Evolutionary conservation across 345 rosid genomes (phyloP), one percentile per base, ranked within the genome.

Genomic region (Streptanthus diversifolius): DNA sequence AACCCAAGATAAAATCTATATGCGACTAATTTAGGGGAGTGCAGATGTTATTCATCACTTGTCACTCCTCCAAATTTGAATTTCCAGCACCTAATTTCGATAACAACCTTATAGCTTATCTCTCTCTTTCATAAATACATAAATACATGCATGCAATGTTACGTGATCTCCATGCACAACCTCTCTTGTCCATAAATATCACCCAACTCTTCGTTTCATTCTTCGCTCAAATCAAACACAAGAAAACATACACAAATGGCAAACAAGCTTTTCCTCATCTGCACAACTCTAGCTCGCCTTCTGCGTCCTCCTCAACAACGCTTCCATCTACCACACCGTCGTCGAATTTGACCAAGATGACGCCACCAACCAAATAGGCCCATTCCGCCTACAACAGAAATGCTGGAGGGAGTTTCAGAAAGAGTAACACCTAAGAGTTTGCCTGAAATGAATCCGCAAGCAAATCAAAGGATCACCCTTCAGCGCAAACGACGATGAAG

Each of bases 311-410:
- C 45, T 40, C 45, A 40, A 7, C 18, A 40, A 14, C 17, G 19
- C 48, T 3, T 43, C 48, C 48, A 43, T 43, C 19, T 43, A n/a
- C 19, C 48, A 19, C 48, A 43, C 48, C 8, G 18, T 43, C 9
- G 69, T 75, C n/a, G 74, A 75, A 30, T 12, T 68, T 7, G 70
- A 61, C 0, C 70, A 68, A 52, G 74, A 51, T 35, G 79, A 49
- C 19, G 25, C 0, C 3, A 40, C 52, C 65, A 72, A 64, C 71
- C 77, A 32, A 5, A 14, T 3, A 3, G 66, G 57, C 4, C 57
- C 45, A 5, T 1, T 3, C 2, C 14, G 57, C n/a, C 58, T 37
- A 27, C 1, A 0, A 14, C 21, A 51, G 35, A 52, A 13, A 21
- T 75, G 79, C n/a, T 63, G 0, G n/a, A 49, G 3, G 63, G 73